Percentiles rank a stretch among this genome's conserved stretches.
phyloP scores from a whole-genome alignment of 768 basidiomycete species.

The Serendipita indica region DNA sequence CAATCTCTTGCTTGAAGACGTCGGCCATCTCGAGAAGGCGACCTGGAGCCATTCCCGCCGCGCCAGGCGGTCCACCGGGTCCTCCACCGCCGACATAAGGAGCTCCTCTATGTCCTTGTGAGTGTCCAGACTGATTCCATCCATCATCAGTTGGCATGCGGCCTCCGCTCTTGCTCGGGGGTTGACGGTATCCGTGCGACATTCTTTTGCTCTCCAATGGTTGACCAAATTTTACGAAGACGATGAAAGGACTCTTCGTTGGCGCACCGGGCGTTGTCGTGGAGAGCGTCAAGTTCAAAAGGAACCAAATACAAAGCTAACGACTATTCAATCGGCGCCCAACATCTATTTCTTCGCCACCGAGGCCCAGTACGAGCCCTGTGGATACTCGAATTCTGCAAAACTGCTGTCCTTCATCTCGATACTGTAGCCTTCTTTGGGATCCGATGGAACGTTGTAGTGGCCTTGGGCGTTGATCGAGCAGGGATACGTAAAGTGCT shows the following conservation, averaged over 20 bases:
- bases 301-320: not conserved
- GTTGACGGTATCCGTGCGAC: not conserved
- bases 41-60: not conserved
- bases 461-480: conserved; percentile 73
- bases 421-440: conserved; percentile 67
- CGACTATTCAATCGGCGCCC: not conserved
- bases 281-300: not conserved
- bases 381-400: conserved; percentile 71
- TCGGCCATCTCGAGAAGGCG: conserved; percentile 71
- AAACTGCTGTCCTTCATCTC: conserved; percentile 77
- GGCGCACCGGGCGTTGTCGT: not conserved
- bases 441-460: conserved; percentile 71
- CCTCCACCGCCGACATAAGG: not conserved
- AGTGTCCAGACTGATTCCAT: not conserved
- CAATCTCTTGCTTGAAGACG: conserved; percentile 70
- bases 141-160: not conserved
- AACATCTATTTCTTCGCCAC: conserved; percentile 10
- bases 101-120: not conserved
- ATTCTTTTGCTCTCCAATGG: not conserved
- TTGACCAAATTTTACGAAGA: not conserved
- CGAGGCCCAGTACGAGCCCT: conserved; percentile 60
- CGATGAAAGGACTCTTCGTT: not conserved
- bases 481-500: conserved; percentile 73
- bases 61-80: not conserved
- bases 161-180: not conserved